phyloP scores from a whole-genome alignment of 2,329 filamentous ascomycete genomes.

The Trichoderma afroharzianum region DNA sequence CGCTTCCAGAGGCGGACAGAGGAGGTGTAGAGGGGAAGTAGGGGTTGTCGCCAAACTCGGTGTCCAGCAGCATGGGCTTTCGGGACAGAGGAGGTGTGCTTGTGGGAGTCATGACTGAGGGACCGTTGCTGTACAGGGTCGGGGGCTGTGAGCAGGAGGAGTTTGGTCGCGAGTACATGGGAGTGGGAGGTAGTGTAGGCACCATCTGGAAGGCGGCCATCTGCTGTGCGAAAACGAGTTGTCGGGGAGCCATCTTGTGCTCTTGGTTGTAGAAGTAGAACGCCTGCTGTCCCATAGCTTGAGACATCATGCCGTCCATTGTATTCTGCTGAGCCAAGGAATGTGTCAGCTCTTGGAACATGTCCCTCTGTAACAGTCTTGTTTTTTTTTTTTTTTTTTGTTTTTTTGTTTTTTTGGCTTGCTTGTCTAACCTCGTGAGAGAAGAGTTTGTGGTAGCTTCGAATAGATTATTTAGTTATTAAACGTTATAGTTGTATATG shows the following conservation, averaged over 20 bases:
- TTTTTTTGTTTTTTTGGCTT: not conserved
- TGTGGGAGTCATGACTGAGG: slow-evolving; percentile 66
- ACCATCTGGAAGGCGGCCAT: slow-evolving; percentile 41
- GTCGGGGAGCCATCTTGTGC: slow-evolving; percentile 65
- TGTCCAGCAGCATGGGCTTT: slow-evolving; percentile 79
- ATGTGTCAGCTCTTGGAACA: slow-evolving; percentile 6
- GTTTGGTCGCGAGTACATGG: slow-evolving; percentile 62
- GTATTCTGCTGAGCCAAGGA: slow-evolving; percentile 24
- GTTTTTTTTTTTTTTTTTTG: not conserved
- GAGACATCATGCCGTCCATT: slow-evolving; percentile 64
- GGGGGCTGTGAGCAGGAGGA: slow-evolving; percentile 62
- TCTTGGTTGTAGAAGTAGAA: slow-evolving; percentile 89
- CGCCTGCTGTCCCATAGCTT: slow-evolving; percentile 65
- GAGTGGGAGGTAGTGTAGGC: slow-evolving; percentile 58
- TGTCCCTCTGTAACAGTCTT: not conserved
- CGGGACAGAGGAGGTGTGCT: slow-evolving; percentile 63
- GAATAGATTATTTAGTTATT: slow-evolving; percentile 10
- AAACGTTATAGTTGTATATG: slow-evolving; percentile 8
- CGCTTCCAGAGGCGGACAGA: slow-evolving; percentile 79
- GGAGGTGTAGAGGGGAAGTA: slow-evolving; percentile 84
- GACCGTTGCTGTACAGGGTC: slow-evolving; percentile 54
- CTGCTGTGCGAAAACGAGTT: slow-evolving; percentile 65
- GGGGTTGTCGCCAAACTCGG: slow-evolving; percentile 65
- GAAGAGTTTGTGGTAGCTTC: not conserved
- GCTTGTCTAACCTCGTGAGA: slow-evolving; percentile 6